These are phyloP conservation scores for Euphorbia schlechtendalii DNA, from an alignment of 441 rosid species.

Conservation along the genomic window DNA sequence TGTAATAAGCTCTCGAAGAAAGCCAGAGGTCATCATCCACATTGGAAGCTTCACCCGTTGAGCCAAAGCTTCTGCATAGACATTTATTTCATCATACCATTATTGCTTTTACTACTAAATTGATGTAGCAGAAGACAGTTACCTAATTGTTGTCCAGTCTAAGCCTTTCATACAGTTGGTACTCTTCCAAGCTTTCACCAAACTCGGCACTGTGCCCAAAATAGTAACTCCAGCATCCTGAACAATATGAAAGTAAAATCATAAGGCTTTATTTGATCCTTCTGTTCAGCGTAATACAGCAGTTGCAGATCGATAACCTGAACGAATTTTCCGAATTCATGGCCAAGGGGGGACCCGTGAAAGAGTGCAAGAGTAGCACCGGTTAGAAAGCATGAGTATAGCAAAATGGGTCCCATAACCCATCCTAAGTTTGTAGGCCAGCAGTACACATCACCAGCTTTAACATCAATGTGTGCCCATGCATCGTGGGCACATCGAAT, in stretches of 20 bases:
- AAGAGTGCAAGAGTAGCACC: conserved; percentile 82
- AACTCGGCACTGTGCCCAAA: conserved; percentile 84
- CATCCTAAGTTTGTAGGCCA: conserved; percentile 97
- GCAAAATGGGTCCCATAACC: conserved; percentile 78
- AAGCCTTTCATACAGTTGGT: conserved; percentile 60
- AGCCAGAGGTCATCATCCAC: conserved; percentile 94
- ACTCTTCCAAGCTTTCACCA: conserved; percentile 81
- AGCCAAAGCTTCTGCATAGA: conserved; percentile 42
- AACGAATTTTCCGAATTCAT: conserved; percentile 76
- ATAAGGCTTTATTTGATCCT: not conserved
- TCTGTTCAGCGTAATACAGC: too few relatives aligned
- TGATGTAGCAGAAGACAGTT: conserved; percentile 6
- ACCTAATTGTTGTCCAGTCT: conserved; percentile 78
- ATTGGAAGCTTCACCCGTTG: conserved; percentile 79
- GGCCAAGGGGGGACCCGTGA: conserved; percentile 83
- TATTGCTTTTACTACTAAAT: not conserved
- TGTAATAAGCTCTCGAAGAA: conserved; percentile 69
- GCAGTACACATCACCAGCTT: conserved; percentile 54
- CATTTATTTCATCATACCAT: not conserved
- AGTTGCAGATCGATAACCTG: conserved; percentile 41
- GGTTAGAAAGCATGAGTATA: conserved; percentile 52
- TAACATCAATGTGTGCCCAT: conserved; percentile 58
- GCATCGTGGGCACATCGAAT: conserved; percentile 55
- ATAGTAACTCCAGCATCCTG: conserved; percentile 84
- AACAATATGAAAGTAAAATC: conserved; percentile 15